These are phyloP conservation scores for Boletus pseudo-olivaceus DNA, from an alignment of 768 basidiomycete genomes.

Conservation along the genomic window DNA sequence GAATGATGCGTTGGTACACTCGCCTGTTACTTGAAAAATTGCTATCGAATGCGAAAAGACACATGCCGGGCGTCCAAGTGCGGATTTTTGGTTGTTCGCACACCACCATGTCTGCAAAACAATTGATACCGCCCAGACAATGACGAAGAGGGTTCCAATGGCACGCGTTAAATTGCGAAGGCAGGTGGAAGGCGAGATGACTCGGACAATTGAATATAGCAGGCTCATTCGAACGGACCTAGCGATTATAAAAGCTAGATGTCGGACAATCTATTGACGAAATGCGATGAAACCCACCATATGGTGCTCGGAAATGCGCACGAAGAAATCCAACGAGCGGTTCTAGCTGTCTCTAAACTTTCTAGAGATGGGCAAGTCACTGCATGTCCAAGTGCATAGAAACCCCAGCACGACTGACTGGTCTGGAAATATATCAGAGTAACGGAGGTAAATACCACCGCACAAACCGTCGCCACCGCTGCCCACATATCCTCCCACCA, in stretches of 20 bases:
- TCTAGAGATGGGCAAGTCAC: not conserved
- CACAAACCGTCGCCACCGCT: not conserved
- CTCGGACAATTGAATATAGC: slow-evolving; percentile 12
- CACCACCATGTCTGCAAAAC: too few relatives aligned
- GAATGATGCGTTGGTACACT: not conserved
- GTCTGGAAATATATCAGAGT: not conserved
- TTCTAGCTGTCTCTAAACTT: not conserved
- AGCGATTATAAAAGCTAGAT: not conserved
- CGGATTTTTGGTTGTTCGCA: not conserved
- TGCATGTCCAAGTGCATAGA: not conserved
- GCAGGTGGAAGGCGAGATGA: slow-evolving; percentile 1
- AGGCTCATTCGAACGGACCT: slow-evolving; percentile 13
- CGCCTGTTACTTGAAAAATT: slow-evolving; percentile 6
- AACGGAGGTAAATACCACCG: not conserved
- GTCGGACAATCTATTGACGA: not conserved
- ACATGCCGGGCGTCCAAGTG: not conserved
- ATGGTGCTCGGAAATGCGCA: not conserved
- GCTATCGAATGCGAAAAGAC: not conserved
- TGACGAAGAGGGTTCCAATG: not conserved
- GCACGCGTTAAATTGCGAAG: not conserved
- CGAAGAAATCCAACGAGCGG: not conserved
- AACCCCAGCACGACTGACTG: not conserved
- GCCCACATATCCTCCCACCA: slow-evolving; percentile 18
- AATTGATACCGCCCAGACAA: too few relatives aligned
- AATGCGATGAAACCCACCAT: not conserved